Evolutionary conservation across 129 eudicot genomes (phyloP), one percentile per base, ranked within the genome.

Genomic region (Ambrosia artemisiifolia): DNA sequence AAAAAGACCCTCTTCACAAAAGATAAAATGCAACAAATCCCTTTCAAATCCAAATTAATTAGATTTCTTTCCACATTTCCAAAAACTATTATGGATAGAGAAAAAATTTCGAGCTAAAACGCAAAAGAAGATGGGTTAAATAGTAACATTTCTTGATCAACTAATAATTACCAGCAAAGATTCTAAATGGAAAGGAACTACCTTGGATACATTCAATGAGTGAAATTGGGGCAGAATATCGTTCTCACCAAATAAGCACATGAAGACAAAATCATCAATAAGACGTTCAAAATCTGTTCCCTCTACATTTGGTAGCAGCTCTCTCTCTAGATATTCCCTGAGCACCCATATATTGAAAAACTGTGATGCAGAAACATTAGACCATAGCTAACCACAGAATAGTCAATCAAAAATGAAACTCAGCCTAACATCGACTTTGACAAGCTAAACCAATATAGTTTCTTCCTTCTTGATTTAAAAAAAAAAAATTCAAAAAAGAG

Each of bases 241-340:
- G 19, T 55, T 55, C 62, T 33, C 33, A 55, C 8, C 62, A 55
- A 55, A 55, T 4, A 51, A 2, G 28, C 87, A 83, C 77, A 83
- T 83, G 79, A 83, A 80, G 48, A 83, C 78, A 76, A 84, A 83
- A 69, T 84, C 88, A 72, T 84, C 88, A 28, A 84, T 73, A 12
- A 84, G 69, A 12, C 85, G 82, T 43, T 84, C 88, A 34, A 80
- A 54, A 57, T 84, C 80, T 18, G 67, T 13, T 12, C 63, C 18
- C 44, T 59, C 59, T 7, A 65, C 36, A 35, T 59, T 34, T 65
- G 63, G 69, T 60, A 76, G 80, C 77, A 84, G 67, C 24, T 64
- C 81, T 17, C 48, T 64, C 19, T 59, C 88, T 38, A 84, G 78
- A 76, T 76, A 84, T 43, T 80, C 82, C 79, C 88, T 68, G 18